Conservation (phyloP, 441 rosid genomes). For the Gossypium davidsonii region DNA sequence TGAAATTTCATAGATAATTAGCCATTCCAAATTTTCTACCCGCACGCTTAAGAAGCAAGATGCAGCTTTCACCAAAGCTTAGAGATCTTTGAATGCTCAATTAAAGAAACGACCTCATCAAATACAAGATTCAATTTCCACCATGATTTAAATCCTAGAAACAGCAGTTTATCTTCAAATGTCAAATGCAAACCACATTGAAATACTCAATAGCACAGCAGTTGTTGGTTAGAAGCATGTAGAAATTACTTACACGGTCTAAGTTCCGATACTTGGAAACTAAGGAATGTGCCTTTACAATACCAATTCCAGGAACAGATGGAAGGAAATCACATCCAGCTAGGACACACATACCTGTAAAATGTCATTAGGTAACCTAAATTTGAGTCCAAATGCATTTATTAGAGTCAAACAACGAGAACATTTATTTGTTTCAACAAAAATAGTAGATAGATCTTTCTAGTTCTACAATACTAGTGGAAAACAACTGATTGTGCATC, state of each 20-base stretch:
- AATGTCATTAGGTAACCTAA: constrained; percentile 12
- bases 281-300: constrained; percentile 58
- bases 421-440: not conserved
- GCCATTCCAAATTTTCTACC: not conserved
- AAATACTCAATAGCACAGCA: not conserved
- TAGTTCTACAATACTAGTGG: not conserved
- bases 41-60: not conserved
- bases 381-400: constrained; percentile 12
- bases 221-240: not conserved
- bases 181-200: not conserved
- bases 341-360: constrained; percentile 80
- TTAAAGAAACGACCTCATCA: not conserved
- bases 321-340: constrained; percentile 94
- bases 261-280: constrained; percentile 66
- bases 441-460: not conserved
- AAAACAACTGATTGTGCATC: not conserved
- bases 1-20: not conserved
- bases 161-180: not conserved
- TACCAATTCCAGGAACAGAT: constrained; percentile 80
- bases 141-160: not conserved
- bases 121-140: not conserved
- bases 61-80: not conserved
- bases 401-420: not conserved
- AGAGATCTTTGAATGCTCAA: not conserved
- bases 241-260: constrained; percentile 56